Percentiles rank a stretch among this genome's conserved stretches.
Conservation (phyloP, 73 alveolate genomes). For the Diophrys sp. region DNA sequence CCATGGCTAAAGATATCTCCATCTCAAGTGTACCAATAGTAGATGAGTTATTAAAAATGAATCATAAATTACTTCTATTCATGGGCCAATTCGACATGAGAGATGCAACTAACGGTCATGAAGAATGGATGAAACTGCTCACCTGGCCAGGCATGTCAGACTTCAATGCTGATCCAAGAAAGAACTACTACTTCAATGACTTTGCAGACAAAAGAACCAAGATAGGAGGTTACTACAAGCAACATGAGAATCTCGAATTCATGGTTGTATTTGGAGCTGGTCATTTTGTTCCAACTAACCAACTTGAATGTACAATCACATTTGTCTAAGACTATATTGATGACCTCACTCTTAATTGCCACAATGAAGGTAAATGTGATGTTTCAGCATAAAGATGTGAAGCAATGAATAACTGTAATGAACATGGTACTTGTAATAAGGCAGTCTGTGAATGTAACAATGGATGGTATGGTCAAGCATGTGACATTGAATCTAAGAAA, state of each 20-base stretch:
- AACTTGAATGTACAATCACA: slow-evolving; percentile 6
- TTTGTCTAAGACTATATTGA: background rate
- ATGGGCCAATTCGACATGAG: slow-evolving; percentile 11
- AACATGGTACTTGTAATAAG: slow-evolving; percentile 23
- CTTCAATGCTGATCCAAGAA: slow-evolving; percentile 17
- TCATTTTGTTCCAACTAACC: slow-evolving; percentile 49
- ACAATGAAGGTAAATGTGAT: slow-evolving; percentile 12
- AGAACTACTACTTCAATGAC: slow-evolving; percentile 26
- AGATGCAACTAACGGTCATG: slow-evolving; percentile 12
- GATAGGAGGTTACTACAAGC: slow-evolving; percentile 51
- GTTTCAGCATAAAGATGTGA: slow-evolving; percentile 9
- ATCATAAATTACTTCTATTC: background rate
- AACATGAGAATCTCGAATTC: slow-evolving; percentile 14
- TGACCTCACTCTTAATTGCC: background rate
- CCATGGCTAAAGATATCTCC: too few relatives aligned
- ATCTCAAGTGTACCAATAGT: slow-evolving; percentile 2
- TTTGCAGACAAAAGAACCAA: background rate
- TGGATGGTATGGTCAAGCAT: slow-evolving; percentile 53
- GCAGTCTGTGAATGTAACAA: slow-evolving; percentile 43
- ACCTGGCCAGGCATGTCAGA: background rate
- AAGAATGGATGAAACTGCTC: slow-evolving; percentile 6
- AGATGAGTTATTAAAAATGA: too few relatives aligned
- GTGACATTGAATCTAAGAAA: slow-evolving; percentile 5
- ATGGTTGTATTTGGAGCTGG: slow-evolving; percentile 50
- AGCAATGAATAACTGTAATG: slow-evolving; percentile 30